Base-by-base conservation (phyloP, 176 grass and related monocot genomes). In the Olyra latifolia region DNA sequence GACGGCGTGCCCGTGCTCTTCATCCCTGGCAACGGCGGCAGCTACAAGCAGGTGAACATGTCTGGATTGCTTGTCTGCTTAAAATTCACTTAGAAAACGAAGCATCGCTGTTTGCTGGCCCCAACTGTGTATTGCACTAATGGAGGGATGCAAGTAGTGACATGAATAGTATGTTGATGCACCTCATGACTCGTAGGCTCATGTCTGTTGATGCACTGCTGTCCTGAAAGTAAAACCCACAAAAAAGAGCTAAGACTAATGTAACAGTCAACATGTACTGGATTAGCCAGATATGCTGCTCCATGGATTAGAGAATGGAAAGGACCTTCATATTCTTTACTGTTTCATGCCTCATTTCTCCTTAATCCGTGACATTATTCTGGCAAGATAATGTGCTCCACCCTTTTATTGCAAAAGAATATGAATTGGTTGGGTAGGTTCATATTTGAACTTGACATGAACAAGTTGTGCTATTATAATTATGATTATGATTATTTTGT, bases 21-120 rank as follows among this genome's bases (percentile, higher is more conserved):
- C 72, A 88, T 99, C 41, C 96, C 96, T 9, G 92, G 96, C 56
- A 99, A 99, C 49, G 96, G 96, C 19, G 92, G 96, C n/a, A 99
- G 92, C 67, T 99, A 99, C 84, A 95, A 99, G 44, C 92, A 99
- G 92, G 96, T 86, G 40, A 60, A 11, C n/a, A 43, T 43, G 65
- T 23, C 6, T 68, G 39, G 25, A 54, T 40, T 14, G 53, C 25
- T 60, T 42, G 12, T 44, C 40, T 24, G 6, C n/a, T 68, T 46
- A 13, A 15, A 46, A 47, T 46, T 47, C 42, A 69, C 23, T 17
- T 47, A 6, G 3, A 20, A 15, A 54, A 66, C 40, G 12, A 38
- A 50, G 17, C 75, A 47, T 61, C 19, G 24, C 24, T 45, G 45
- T 23, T 46, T 62, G 69, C 64, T 39, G 27, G 27, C 69, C 69